phyloP scores from a whole-genome alignment of 495 filamentous ascomycete genomes.

The Echria macrotheca region DNA sequence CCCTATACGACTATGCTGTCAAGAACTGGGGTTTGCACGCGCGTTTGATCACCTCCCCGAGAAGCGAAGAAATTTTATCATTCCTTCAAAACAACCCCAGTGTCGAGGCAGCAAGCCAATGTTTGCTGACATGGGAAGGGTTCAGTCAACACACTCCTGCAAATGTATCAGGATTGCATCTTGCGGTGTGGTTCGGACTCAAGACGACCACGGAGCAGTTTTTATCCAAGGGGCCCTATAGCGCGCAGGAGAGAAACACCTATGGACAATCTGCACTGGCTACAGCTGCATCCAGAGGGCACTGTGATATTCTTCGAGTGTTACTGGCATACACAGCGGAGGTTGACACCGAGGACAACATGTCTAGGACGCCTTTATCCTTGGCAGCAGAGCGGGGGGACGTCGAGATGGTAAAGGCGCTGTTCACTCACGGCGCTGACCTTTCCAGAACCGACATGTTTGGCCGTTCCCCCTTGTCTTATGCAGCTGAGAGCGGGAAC shows the following conservation, averaged over 20 bases:
- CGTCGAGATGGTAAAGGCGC: neutral
- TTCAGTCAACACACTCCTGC: neutral
- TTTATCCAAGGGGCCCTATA: neutral
- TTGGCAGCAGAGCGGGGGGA: neutral
- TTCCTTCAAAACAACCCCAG: neutral
- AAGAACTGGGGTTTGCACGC: neutral
- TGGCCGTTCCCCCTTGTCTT: neutral
- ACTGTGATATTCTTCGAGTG: neutral
- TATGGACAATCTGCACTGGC: neutral
- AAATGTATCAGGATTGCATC: neutral
- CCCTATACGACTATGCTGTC: neutral
- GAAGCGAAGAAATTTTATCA: neutral
- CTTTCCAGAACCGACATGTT: neutral
- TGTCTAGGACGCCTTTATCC: neutral
- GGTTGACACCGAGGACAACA: neutral
- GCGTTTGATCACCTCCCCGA: neutral
- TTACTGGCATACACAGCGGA: neutral
- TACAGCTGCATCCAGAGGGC: neutral
- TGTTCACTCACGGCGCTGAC: neutral
- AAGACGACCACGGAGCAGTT: neutral
- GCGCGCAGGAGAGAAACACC: neutral
- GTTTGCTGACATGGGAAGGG: neutral
- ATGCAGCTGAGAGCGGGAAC: neutral
- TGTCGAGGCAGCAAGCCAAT: neutral
- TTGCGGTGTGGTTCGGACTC: neutral